Percentiles rank a stretch among this genome's conserved stretches.
Evolutionary conservation across 2,329 filamentous ascomycete genomes (phyloP).

Genomic region (Pseudocercospora macadamiae): DNA sequence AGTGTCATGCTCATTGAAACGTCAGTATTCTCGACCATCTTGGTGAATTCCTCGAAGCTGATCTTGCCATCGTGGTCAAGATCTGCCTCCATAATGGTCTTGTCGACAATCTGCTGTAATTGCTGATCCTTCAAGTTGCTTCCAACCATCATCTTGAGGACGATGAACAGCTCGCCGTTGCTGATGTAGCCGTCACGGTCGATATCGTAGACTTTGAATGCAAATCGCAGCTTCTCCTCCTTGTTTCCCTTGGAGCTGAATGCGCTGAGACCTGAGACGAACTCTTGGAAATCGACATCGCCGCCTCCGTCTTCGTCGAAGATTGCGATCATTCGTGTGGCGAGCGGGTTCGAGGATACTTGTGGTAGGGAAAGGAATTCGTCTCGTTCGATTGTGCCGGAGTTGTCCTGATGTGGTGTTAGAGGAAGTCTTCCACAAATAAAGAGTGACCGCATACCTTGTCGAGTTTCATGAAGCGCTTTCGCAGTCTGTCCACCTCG

Average conservation of each 20-base stretch:
- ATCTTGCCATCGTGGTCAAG: constrained; percentile 96
- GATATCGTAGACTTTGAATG: constrained; percentile 99
- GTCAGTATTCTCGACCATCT: constrained; percentile 96
- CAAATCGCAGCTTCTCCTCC: constrained; percentile 96
- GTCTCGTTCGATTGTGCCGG: constrained; percentile 96
- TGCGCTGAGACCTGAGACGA: constrained; percentile 90
- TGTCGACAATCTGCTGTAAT: constrained; percentile 98
- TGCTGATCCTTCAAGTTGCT: constrained; percentile 99
- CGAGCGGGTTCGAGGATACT: constrained; percentile 95
- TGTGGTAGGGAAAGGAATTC: constrained; percentile 97
- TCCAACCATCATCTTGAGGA: constrained; percentile 99
- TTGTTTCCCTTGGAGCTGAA: constrained; percentile 99
- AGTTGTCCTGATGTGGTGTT: constrained; percentile 73
- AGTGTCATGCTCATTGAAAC: constrained; percentile 70
- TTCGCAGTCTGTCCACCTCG: constrained; percentile 91
- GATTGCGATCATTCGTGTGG: constrained; percentile 98
- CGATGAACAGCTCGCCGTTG: constrained; percentile 98
- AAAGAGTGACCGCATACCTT: constrained; percentile 64
- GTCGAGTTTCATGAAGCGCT: constrained; percentile 99
- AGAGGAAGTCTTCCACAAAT: not conserved
- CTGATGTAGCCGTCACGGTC: constrained; percentile 98
- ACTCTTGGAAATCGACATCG: constrained; percentile 98
- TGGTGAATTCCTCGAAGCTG: constrained; percentile 97
- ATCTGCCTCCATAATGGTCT: constrained; percentile 99
- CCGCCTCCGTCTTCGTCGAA: constrained; percentile 98